phyloP scores from a whole-genome alignment of 345 rosid genomes.

The Boechera divaricarpa region DNA sequence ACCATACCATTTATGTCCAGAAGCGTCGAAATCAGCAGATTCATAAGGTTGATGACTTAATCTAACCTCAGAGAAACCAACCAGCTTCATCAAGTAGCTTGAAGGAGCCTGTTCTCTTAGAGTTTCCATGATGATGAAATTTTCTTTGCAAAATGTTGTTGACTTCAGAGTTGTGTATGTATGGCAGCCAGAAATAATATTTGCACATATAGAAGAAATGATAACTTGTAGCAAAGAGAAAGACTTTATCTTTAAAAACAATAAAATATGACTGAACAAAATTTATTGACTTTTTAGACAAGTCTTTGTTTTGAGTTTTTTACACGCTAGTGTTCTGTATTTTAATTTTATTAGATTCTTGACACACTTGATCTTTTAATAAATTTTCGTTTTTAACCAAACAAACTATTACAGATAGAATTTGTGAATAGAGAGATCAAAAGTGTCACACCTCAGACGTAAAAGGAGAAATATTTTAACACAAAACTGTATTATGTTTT shows the following conservation, averaged over 20 bases:
- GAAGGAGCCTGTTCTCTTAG: constrained; percentile 30
- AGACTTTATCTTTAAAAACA: background rate
- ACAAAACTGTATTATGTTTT: too few relatives aligned
- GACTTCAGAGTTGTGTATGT: background rate
- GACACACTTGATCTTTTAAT: too few relatives aligned
- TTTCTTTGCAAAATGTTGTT: background rate
- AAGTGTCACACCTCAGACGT: too few relatives aligned
- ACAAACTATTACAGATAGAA: too few relatives aligned
- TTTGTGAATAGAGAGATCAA: too few relatives aligned
- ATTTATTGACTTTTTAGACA: background rate
- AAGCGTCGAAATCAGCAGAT: constrained; percentile 6
- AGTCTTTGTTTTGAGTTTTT: background rate
- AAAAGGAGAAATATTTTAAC: too few relatives aligned
- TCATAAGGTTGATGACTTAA: constrained; percentile 12
- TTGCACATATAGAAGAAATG: background rate
- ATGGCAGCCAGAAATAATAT: background rate
- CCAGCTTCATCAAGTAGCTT: constrained; percentile 21
- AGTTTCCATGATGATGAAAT: background rate
- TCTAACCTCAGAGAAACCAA: constrained; percentile 24
- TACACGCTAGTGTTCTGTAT: background rate
- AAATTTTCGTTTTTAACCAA: too few relatives aligned
- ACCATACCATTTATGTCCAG: constrained; percentile 19
- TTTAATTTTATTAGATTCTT: too few relatives aligned
- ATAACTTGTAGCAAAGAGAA: background rate
- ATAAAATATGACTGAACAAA: background rate